Conservation (phyloP, 495 filamentous ascomycete species). For the Mytilinidion resinicola region DNA sequence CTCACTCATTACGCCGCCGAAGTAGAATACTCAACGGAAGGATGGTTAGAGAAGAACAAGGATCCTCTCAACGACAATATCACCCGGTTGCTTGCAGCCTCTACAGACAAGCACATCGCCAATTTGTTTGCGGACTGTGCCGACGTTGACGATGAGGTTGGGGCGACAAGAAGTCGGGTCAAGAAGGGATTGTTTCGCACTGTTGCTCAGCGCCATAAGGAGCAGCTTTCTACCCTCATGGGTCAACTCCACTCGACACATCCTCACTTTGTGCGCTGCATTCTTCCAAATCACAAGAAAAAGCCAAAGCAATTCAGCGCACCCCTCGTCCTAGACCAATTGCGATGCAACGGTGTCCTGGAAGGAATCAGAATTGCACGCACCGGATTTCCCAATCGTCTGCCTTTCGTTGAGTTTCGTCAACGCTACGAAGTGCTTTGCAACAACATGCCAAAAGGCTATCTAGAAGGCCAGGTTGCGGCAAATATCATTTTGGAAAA, state of each 20-base stretch:
- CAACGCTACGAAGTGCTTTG: slow-evolving; percentile 97
- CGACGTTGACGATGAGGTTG: slow-evolving; percentile 62
- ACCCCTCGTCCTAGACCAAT: slow-evolving; percentile 84
- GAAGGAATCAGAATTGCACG: slow-evolving; percentile 97
- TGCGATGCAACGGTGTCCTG: slow-evolving; percentile 96
- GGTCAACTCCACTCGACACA: slow-evolving; percentile 91
- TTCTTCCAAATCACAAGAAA: slow-evolving; percentile 98
- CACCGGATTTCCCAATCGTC: slow-evolving; percentile 94
- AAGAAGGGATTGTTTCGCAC: slow-evolving; percentile 98
- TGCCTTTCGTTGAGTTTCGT: slow-evolving; percentile 88
- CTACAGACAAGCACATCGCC: slow-evolving; percentile 74
- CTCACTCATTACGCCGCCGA: slow-evolving; percentile 98
- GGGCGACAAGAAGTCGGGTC: slow-evolving; percentile 68
- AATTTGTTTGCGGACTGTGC: slow-evolving; percentile 82
- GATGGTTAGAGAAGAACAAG: slow-evolving; percentile 99
- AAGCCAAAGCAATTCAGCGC: slow-evolving; percentile 87
- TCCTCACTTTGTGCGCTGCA: slow-evolving; percentile 97
- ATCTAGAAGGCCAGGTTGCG: slow-evolving; percentile 81
- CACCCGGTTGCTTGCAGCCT: slow-evolving; percentile 77
- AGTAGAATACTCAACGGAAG: slow-evolving; percentile 91
- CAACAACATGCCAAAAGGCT: slow-evolving; percentile 78
- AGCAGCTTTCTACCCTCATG: slow-evolving; percentile 93
- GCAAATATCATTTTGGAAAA: slow-evolving; percentile 85
- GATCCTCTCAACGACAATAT: slow-evolving; percentile 97
- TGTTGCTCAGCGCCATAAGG: slow-evolving; percentile 95